Base-by-base conservation (phyloP, 176 grass and related monocot species). In the Echinochloa phyllopogon region DNA sequence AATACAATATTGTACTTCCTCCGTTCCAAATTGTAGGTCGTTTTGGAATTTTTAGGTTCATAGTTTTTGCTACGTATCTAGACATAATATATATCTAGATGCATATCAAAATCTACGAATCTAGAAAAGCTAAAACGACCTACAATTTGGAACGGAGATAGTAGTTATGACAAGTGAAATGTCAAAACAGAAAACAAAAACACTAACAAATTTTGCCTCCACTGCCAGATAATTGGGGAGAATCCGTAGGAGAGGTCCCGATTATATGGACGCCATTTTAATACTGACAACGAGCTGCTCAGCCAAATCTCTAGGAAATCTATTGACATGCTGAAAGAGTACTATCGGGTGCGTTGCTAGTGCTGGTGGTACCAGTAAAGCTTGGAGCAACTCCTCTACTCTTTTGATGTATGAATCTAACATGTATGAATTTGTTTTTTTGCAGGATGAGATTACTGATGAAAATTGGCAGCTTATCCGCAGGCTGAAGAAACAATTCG, bases 291-390 rank as follows among this genome's bases (percentile, higher is more conserved):
- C 70, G 94, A 97, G 83, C 90, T 94, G 50, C 83, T 97, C 23
- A 97, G 94, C 77, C 90, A 87, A 75, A 97, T 97, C 67, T 70
- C 89, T 24, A 88, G 89, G 85, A 94, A 74, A 82, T 97, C 94
- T 39, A 92, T 97, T 47, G 92, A 97, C 75, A 69, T 88, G 58
- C 86, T 94, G 69, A 90, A 97, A 90, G 57, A 86, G 24, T 69
- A 85, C 41, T 92, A 81, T 80, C 87, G 83, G 88, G 94, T 92
- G 90, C 74, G 80, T 41, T 15, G 41, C 3, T 12, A 38, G 14
- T 10, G 14, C 20, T 44, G 3, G 65, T 37, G 3, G 0, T 15
- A 0, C 51, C 45, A 20, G 59, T 50, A 40, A 40, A 48, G 23
- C 15, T 49, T 36, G 14, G 0, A 50, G 12, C 7, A n/a, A 21